Conservation (phyloP, 2,329 filamentous ascomycete species). For the Leptographium wingfieldii region DNA sequence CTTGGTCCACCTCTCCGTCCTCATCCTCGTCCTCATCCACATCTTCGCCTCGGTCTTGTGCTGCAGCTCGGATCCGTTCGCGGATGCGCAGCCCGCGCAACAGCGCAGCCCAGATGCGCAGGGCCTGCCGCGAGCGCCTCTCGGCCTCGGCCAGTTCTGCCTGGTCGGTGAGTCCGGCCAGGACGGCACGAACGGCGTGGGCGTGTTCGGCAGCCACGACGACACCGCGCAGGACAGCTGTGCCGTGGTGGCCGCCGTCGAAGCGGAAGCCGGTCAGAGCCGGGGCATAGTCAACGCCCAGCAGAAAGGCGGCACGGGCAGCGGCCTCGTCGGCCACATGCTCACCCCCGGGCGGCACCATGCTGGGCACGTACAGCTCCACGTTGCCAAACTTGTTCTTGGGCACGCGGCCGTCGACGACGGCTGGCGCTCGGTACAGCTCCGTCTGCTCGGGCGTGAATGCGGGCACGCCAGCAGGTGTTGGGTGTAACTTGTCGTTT, state of each 20-base stretch:
- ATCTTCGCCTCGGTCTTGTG: conserved; percentile 32
- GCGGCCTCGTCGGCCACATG: conserved; percentile 54
- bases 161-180: conserved; percentile 55
- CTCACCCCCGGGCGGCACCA: conserved; percentile 72
- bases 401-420: conserved; percentile 63
- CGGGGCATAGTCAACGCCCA: conserved; percentile 77
- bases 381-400: conserved; percentile 93
- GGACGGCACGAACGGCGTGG: conserved; percentile 58
- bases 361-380: conserved; percentile 81
- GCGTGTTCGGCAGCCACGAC: conserved; percentile 61
- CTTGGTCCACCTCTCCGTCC: conserved; percentile 11
- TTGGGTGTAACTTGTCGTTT: conserved; percentile 11
- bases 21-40: conserved; percentile 20
- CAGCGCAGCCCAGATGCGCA: conserved; percentile 64
- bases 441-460: conserved; percentile 56
- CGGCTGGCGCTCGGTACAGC: conserved; percentile 61
- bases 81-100: conserved; percentile 65
- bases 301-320: conserved; percentile 56
- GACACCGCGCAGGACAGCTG: conserved; percentile 65
- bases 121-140: conserved; percentile 45
- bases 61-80: conserved; percentile 55
- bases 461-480: conserved; percentile 36
- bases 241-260: conserved; percentile 63
- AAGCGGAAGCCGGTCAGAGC: conserved; percentile 88
- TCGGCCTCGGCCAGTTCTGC: conserved; percentile 50